Conservation (phyloP, 306 rosid genomes). For the Glycine latifolia region DNA sequence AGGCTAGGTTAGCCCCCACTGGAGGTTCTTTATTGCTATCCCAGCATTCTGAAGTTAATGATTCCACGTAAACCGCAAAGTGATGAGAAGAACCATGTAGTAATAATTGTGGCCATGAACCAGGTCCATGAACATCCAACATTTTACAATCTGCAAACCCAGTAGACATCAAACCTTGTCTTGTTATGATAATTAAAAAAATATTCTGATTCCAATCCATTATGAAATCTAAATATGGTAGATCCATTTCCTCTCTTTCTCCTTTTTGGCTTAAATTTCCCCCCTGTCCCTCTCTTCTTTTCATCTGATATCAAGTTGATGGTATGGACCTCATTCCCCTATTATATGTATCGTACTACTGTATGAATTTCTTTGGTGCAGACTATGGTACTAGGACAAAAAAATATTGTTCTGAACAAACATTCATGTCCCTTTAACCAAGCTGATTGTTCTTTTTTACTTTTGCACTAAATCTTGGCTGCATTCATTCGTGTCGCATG, state of each 20-base stretch:
- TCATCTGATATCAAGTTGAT: background rate
- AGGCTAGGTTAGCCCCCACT: slow-evolving; percentile 29
- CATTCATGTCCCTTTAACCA: slow-evolving; percentile 9
- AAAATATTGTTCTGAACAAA: slow-evolving; percentile 12
- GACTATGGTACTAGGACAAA: slow-evolving; percentile 2
- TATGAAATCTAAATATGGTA: slow-evolving; percentile 26
- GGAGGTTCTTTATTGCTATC: slow-evolving; percentile 47
- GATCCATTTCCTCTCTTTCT: background rate
- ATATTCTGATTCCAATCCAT: slow-evolving; percentile 28
- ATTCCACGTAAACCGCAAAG: slow-evolving; percentile 37
- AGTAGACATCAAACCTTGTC: slow-evolving; percentile 42
- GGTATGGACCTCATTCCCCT: slow-evolving; percentile 33
- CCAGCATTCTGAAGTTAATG: slow-evolving; percentile 39
- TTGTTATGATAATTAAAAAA: background rate
- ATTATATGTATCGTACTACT: background rate
- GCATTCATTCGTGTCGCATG: background rate
- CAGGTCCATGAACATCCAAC: background rate
- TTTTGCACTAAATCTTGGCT: slow-evolving; percentile 3
- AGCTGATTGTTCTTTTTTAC: background rate
- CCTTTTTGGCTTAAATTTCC: background rate
- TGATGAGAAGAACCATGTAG: slow-evolving; percentile 25
- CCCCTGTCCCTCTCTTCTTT: background rate
- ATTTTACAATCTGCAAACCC: slow-evolving; percentile 26
- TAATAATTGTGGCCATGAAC: slow-evolving; percentile 22
- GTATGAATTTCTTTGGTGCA: slow-evolving; percentile 23